Base-by-base conservation (phyloP, 352 stramenopile species). In the Globisporangium okanoganense region DNA sequence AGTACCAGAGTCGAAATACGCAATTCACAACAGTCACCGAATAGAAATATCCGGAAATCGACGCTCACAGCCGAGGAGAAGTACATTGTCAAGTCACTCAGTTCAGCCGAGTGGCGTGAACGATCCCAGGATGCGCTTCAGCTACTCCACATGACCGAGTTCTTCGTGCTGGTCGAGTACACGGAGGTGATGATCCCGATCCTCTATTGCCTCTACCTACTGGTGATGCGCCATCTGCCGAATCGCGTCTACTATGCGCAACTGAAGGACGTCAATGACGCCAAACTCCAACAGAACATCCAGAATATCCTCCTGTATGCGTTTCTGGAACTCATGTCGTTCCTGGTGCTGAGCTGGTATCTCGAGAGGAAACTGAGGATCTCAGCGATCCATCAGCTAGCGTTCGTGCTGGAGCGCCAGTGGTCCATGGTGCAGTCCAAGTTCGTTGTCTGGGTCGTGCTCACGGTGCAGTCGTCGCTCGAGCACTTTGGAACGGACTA, bases 301-400 rank as follows among this genome's bases (percentile, higher is more conserved):
- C 0, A 1, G 0, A 67, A 63, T 24, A 66, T 77, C 14, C n/a
- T 71, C 25, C n/a, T 69, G 0, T 80, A 79, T 33, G 57, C 45
- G 8, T 47, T 60, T 12, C 56, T 82, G 24, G 71, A 82, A 44
- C 22, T 82, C 2, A 22, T 56, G 6, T 82, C 74, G 3, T 45
- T 79, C 12, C 14, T 77, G 18, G 31, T 72, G 14, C 65, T 83
- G 14, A 35, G 55, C 20, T 38, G 59, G 18, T 3, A 74, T 0
- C 36, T 83, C 5, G 58, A 36, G n/a, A 48, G 33, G 33, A 62
- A 47, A 20, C 64, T 72, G 24, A 5, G 20, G 4, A 33, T 75
- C 0, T 72, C 68, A 3, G 18, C 61, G 1, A 50, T 70, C 1
- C 47, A 38, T 1, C 45, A 63, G 6, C 60, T 68, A 0, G 61